phyloP scores from a whole-genome alignment of 495 filamentous ascomycete genomes.

The Hyaloscypha finlandica region DNA sequence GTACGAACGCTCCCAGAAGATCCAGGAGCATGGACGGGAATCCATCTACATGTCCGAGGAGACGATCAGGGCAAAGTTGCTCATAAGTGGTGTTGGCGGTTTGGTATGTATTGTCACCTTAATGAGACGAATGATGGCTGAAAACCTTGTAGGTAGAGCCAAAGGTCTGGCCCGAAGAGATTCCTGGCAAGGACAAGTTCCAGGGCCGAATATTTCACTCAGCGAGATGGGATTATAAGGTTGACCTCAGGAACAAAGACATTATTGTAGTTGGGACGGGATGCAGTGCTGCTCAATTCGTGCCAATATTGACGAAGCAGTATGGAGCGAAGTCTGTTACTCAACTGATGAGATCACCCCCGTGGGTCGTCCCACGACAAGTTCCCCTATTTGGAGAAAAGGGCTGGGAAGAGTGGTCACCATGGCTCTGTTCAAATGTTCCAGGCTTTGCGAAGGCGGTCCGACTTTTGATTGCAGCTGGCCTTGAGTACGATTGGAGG shows the following conservation, averaged over 20 bases:
- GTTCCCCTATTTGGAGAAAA: conserved; percentile 38
- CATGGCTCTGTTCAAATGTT: conserved; percentile 27
- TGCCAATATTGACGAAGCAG: conserved; percentile 40
- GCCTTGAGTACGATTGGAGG: conserved; percentile 39
- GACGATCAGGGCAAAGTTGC: conserved; percentile 53
- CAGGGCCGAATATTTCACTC: conserved; percentile 55
- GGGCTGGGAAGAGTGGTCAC: conserved; percentile 35
- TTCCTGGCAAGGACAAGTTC: conserved; percentile 47
- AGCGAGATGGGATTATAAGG: conserved; percentile 51
- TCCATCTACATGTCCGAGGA: conserved; percentile 44
- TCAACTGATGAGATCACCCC: conserved; percentile 63
- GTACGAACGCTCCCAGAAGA: conserved; percentile 31
- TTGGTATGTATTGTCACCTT: conserved; percentile 28
- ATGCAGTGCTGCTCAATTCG: conserved; percentile 49
- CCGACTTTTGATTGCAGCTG: conserved; percentile 15
- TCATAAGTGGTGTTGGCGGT: conserved; percentile 57
- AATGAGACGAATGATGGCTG: not conserved
- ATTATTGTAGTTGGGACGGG: conserved; percentile 54
- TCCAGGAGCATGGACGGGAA: conserved; percentile 27
- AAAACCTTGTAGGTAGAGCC: conserved; percentile 35
- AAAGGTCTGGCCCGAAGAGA: conserved; percentile 36
- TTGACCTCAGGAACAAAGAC: conserved; percentile 51
- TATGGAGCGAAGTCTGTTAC: conserved; percentile 56
- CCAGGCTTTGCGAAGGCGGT: conserved; percentile 24
- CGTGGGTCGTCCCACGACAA: conserved; percentile 54